Conservation (phyloP, 139 green algal species). For the Chlamydomonas sphaeroides region DNA sequence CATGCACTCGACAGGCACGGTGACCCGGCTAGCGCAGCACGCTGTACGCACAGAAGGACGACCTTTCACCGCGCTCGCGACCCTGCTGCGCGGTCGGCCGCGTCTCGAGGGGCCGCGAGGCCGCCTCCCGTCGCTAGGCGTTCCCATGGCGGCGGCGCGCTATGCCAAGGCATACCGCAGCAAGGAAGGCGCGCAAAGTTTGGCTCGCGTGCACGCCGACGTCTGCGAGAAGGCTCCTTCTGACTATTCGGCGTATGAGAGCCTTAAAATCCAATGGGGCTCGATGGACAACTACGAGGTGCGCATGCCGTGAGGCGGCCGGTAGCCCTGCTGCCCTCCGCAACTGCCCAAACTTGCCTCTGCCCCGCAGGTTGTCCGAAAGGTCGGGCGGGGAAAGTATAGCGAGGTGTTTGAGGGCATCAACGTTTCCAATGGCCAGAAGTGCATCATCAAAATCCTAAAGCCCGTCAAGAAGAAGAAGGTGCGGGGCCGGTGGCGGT, state of each 20-base stretch:
- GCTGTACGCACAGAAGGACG: too few relatives aligned
- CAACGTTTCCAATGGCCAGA: conserved; percentile 76
- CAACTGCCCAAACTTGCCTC: too few relatives aligned
- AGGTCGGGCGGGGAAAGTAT: conserved; percentile 96
- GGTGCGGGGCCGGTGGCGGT: too few relatives aligned
- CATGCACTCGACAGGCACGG: too few relatives aligned
- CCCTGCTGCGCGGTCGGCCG: neutral
- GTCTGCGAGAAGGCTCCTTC: conserved; percentile 29
- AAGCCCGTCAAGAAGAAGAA: conserved; percentile 99
- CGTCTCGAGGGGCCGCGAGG: conserved; percentile 28
- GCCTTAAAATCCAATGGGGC: conserved; percentile 43
- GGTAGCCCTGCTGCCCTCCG: too few relatives aligned
- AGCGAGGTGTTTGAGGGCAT: conserved; percentile 99
- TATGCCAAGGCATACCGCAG: conserved; percentile 33
- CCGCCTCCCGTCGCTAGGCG: conserved; percentile 3
- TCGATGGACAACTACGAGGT: conserved; percentile 92
- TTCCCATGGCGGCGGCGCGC: conserved; percentile 18
- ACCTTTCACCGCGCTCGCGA: too few relatives aligned
- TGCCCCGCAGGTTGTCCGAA: conserved; percentile 75
- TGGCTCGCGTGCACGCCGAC: conserved; percentile 42
- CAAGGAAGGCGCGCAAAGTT: conserved; percentile 18
- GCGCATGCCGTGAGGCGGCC: too few relatives aligned
- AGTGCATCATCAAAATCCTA: conserved; percentile 97
- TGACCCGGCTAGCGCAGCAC: too few relatives aligned
- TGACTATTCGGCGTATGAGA: conserved; percentile 89